Evolutionary conservation across 2,329 filamentous ascomycete species (phyloP).

Genomic region (Hypoxylon sp.): DNA sequence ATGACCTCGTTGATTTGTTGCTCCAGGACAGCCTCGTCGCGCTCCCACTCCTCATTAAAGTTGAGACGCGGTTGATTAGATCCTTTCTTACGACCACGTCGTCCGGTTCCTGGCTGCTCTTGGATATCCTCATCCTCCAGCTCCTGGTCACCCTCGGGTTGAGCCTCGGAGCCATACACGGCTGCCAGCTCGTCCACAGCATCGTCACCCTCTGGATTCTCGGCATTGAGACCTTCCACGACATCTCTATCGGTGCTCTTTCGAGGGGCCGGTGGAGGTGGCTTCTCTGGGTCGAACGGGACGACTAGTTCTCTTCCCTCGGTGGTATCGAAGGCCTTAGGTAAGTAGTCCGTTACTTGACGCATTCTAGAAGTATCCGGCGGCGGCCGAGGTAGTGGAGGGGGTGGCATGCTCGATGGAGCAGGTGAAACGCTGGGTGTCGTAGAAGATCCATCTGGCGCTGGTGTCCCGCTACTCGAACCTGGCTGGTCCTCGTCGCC

Average conservation of each 20-base stretch:
- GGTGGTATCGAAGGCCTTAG: conserved; percentile 50
- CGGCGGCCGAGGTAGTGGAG: conserved; percentile 52
- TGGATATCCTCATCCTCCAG: conserved; percentile 52
- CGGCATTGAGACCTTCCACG: conserved; percentile 50
- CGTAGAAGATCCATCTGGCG: conserved; percentile 20
- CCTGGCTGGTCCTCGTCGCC: conserved; percentile 49
- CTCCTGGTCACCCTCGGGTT: conserved; percentile 56
- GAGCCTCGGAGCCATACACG: conserved; percentile 55
- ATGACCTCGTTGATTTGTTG: conserved; percentile 80
- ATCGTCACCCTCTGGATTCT: conserved; percentile 58
- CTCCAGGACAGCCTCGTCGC: conserved; percentile 76
- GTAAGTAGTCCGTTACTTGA: conserved; percentile 53
- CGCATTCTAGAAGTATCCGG: conserved; percentile 52
- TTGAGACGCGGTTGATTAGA: conserved; percentile 61
- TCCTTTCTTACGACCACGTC: conserved; percentile 52
- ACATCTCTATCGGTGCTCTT: conserved; percentile 48
- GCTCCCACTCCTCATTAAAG: conserved; percentile 74
- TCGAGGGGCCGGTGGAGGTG: conserved; percentile 49
- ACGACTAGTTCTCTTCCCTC: conserved; percentile 50
- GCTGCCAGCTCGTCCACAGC: conserved; percentile 61
- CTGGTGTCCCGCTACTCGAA: conserved; percentile 27
- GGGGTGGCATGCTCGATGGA: conserved; percentile 52
- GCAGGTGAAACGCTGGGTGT: conserved; percentile 45
- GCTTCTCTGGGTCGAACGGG: conserved; percentile 52
- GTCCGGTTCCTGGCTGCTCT: conserved; percentile 36